phyloP scores from a whole-genome alignment of 2,329 filamentous ascomycete genomes.

The Hymenotorrendiella dingleyae region DNA sequence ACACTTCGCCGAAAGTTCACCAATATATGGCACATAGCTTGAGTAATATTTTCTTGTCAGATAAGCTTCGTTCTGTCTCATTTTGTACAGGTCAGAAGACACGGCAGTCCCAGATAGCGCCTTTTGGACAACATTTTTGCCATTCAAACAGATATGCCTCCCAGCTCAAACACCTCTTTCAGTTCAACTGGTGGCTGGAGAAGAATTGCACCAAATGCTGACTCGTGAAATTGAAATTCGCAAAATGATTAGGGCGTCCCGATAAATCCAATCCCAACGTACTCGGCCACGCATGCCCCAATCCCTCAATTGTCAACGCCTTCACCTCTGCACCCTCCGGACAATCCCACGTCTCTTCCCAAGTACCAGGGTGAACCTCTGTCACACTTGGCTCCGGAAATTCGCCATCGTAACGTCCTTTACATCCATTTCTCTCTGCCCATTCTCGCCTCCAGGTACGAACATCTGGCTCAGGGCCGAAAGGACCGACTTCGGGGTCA shows the following conservation, averaged over 20 bases:
- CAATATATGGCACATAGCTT: no score
- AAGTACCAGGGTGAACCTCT: slow-evolving; percentile 7
- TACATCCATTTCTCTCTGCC: slow-evolving; percentile 12
- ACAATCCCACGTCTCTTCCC: slow-evolving; percentile 12
- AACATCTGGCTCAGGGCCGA: slow-evolving; percentile 7
- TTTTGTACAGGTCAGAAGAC: no score
- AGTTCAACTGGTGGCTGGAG: slow-evolving; percentile 1
- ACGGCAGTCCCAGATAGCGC: no score
- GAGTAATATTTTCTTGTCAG: no score
- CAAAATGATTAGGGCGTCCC: slow-evolving; percentile 5
- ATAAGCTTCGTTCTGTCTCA: no score
- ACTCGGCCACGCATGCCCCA: slow-evolving; percentile 11
- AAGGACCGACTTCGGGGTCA: not conserved
- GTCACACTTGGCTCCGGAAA: not conserved
- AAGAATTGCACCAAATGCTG: slow-evolving; percentile 9
- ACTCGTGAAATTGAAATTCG: slow-evolving; percentile 9
- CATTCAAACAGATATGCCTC: no score
- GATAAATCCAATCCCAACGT: slow-evolving; percentile 6
- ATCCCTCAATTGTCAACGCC: slow-evolving; percentile 7
- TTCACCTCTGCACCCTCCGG: slow-evolving; percentile 6
- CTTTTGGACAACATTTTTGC: no score
- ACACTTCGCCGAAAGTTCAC: no score
- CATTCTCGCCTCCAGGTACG: slow-evolving; percentile 8
- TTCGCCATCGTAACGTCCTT: slow-evolving; percentile 4
- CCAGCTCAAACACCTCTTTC: no score